Conservation (phyloP, 2,329 filamentous ascomycete species). For the Penicillium sp. region DNA sequence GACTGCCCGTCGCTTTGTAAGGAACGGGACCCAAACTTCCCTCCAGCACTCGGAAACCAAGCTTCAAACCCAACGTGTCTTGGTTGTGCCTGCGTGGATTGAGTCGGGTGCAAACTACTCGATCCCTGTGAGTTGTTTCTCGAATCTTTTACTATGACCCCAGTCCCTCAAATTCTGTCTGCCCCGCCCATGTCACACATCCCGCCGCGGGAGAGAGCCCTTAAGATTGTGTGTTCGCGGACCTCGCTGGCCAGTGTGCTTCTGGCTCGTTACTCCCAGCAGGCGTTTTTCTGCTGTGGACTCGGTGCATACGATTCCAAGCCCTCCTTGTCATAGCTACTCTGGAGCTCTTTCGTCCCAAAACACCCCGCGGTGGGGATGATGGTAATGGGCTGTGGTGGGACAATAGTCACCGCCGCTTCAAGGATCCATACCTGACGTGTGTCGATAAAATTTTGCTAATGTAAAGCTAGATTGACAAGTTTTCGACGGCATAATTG, state of each 20-base stretch:
- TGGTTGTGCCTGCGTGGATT: constrained; percentile 25
- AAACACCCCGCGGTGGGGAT: background rate
- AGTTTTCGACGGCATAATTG: constrained; percentile 20
- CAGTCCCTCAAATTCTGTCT: constrained; percentile 14
- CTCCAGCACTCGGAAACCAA: constrained; percentile 19
- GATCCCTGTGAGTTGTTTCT: constrained; percentile 29
- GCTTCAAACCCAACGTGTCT: constrained; percentile 30
- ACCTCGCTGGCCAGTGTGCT: background rate
- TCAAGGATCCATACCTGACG: background rate
- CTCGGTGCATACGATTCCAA: constrained; percentile 15
- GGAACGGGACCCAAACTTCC: constrained; percentile 29
- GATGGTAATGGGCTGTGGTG: background rate
- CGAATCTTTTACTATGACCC: background rate
- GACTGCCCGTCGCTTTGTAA: constrained; percentile 23
- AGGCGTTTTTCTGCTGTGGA: constrained; percentile 1
- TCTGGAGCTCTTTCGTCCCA: background rate
- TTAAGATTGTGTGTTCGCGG: constrained; percentile 7
- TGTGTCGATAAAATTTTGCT: background rate
- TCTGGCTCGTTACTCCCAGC: background rate
- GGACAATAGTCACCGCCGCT: background rate
- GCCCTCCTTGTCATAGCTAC: background rate
- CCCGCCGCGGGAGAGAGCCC: background rate
- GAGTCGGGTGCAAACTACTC: constrained; percentile 27
- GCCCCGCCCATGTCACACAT: constrained; percentile 19
- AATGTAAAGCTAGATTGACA: constrained; percentile 18